Percentiles rank a stretch among this genome's conserved stretches.
These are phyloP conservation scores for Aciculosporium take DNA, from an alignment of 2,329 filamentous ascomycete genomes.

Conservation along the genomic window DNA sequence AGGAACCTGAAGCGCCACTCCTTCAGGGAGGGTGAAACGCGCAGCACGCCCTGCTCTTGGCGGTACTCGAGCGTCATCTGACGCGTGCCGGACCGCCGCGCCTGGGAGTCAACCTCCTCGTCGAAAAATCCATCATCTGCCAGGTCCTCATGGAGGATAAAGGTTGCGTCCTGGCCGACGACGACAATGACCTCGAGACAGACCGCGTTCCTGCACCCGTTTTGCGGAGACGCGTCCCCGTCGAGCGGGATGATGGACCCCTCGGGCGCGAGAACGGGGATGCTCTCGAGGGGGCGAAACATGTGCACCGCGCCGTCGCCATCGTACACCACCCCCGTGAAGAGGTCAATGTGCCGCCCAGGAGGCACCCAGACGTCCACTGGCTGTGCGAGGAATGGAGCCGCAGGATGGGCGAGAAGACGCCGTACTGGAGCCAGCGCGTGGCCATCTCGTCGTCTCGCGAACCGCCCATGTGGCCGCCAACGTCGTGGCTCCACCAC, in stretches of 20 bases:
- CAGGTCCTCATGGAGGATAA: constrained; percentile 3
- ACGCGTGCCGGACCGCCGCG: not conserved
- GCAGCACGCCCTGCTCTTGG: constrained; percentile 1
- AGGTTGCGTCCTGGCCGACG: constrained; percentile 3
- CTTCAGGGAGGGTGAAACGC: constrained; percentile 2
- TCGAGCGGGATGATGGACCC: constrained; percentile 5
- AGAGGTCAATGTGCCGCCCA: constrained; percentile 40
- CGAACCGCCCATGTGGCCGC: constrained; percentile 43
- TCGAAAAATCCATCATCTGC: not conserved
- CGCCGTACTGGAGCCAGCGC: constrained; percentile 49
- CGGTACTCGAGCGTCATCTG: not conserved
- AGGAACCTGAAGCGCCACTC: constrained; percentile 3
- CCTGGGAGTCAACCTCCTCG: not conserved
- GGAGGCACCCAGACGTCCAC: constrained; percentile 47
- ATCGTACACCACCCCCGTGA: constrained; percentile 42
- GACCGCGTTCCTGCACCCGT: constrained; percentile 4
- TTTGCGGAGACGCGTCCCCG: not conserved
- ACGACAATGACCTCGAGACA: not conserved
- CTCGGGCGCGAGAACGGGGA: constrained; percentile 27
- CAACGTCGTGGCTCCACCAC: constrained; percentile 56
- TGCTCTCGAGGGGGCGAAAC: constrained; percentile 31
- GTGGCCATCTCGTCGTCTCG: constrained; percentile 44
- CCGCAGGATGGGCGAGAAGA: constrained; percentile 45
- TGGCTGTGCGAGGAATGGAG: constrained; percentile 42
- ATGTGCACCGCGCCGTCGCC: constrained; percentile 37